These are phyloP conservation scores for Flagelloscypha sp. DNA, from an alignment of 768 basidiomycete species.

Conservation along the genomic window DNA sequence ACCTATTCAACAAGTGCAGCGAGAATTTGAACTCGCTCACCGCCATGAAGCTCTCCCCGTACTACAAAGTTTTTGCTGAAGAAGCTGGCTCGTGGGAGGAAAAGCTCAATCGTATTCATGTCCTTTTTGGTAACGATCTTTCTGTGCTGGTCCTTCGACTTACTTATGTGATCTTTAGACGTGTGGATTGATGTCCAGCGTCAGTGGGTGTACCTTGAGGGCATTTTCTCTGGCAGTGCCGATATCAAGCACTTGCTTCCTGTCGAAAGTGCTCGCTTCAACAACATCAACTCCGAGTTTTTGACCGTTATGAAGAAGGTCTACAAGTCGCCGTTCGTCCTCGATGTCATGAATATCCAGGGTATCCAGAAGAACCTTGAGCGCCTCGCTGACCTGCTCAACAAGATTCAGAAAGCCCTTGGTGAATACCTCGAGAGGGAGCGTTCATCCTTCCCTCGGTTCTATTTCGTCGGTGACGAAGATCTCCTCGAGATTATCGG, in stretches of 20 bases:
- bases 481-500: constrained; percentile 98
- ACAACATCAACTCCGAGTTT: constrained; percentile 98
- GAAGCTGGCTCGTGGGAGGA: constrained; percentile 92
- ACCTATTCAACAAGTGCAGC: constrained; percentile 92
- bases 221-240: constrained; percentile 98
- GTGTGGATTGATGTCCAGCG: constrained; percentile 99
- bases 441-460: constrained; percentile 95
- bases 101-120: constrained; percentile 92
- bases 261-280: constrained; percentile 94
- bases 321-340: constrained; percentile 95
- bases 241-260: constrained; percentile 99
- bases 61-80: constrained; percentile 78
- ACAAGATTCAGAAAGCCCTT: constrained; percentile 98
- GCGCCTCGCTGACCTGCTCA: constrained; percentile 88
- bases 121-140: constrained; percentile 69
- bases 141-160: background rate
- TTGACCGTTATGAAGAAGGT: constrained; percentile 99
- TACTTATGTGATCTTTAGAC: constrained; percentile 38
- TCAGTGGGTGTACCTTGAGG: constrained; percentile 99
- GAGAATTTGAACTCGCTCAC: constrained; percentile 94
- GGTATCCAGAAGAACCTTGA: constrained; percentile 97
- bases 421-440: constrained; percentile 99
- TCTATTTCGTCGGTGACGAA: constrained; percentile 99
- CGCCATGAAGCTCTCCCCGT: constrained; percentile 97
- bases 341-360: constrained; percentile 94